Conservation (phyloP, 768 basidiomycete species). For the Tricholoma furcatifolium region DNA sequence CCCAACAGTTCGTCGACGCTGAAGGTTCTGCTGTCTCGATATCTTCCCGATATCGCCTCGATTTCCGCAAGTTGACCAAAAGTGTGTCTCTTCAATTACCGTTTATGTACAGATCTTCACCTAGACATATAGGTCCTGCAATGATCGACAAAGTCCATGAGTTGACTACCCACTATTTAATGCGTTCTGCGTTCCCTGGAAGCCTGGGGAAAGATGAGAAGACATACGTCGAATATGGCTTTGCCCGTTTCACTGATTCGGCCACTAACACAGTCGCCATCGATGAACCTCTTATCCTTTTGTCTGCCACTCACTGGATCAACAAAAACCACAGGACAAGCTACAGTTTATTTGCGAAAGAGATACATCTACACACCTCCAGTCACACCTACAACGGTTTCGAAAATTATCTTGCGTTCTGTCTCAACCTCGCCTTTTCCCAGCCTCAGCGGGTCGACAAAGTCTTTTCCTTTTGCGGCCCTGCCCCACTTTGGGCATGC, state of each 20-base stretch:
- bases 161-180: conserved; percentile 37
- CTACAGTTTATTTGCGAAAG: conserved; percentile 37
- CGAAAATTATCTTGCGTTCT: conserved; percentile 44
- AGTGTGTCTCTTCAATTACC: conserved; percentile 23
- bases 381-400: conserved; percentile 43
- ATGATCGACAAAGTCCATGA: conserved; percentile 38
- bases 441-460: conserved; percentile 28
- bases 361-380: conserved; percentile 29
- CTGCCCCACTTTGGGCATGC: conserved; percentile 33
- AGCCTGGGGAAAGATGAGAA: conserved; percentile 40
- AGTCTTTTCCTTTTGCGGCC: conserved; percentile 34
- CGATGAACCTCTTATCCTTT: conserved; percentile 44
- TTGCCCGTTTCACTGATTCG: conserved; percentile 41
- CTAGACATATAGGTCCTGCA: conserved; percentile 26
- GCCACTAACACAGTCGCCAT: conserved; percentile 36
- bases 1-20: conserved; percentile 23
- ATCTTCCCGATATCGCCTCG: conserved; percentile 35
- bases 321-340: conserved; percentile 31
- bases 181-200: conserved; percentile 36
- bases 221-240: conserved; percentile 42
- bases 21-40: conserved; percentile 30
- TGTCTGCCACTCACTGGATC: conserved; percentile 42
- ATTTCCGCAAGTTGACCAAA: conserved; percentile 41
- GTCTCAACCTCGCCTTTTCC: conserved; percentile 38
- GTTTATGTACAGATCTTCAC: neutral